Evolutionary conservation across 306 rosid genomes (phyloP).

Genomic region (Pterocarpus santalinus): DNA sequence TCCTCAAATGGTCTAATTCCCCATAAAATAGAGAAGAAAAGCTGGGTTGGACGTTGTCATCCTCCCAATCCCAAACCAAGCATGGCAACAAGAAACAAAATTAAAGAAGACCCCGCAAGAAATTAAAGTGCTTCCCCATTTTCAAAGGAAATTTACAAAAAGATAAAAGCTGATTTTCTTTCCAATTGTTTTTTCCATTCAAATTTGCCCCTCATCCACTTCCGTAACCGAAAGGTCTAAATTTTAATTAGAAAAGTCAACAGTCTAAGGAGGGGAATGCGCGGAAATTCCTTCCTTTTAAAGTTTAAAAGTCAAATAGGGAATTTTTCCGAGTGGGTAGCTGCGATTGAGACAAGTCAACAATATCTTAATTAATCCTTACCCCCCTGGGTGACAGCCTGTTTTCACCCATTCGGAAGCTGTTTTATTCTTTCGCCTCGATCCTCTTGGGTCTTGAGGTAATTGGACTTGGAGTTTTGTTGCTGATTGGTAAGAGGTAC

Average conservation of each 20-base stretch:
- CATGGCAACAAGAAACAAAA: slow-evolving; percentile 5
- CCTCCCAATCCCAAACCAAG: not conserved
- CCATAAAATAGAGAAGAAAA: slow-evolving; percentile 9
- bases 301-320: slow-evolving; percentile 34
- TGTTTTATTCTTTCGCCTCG: slow-evolving; percentile 31
- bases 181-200: slow-evolving; percentile 5
- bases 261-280: slow-evolving; percentile 14
- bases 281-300: slow-evolving; percentile 24
- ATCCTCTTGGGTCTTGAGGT: not conserved
- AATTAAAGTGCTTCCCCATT: slow-evolving; percentile 27
- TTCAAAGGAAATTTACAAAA: slow-evolving; percentile 20
- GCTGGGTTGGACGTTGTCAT: slow-evolving; percentile 25
- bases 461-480: slow-evolving; percentile 3
- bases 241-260: slow-evolving; percentile 41
- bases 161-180: slow-evolving; percentile 3
- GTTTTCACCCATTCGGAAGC: slow-evolving; percentile 29
- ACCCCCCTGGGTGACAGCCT: slow-evolving; percentile 49
- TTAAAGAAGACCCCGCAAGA: slow-evolving; percentile 10
- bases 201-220: slow-evolving; percentile 13
- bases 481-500: not conserved
- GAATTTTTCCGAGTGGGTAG: slow-evolving; percentile 27
- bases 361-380: slow-evolving; percentile 28
- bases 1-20: slow-evolving; percentile 4
- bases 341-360: slow-evolving; percentile 42
- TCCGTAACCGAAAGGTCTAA: slow-evolving; percentile 2